Conservation (phyloP, 352 stramenopile genomes). For the Globisporangium barbulae region DNA sequence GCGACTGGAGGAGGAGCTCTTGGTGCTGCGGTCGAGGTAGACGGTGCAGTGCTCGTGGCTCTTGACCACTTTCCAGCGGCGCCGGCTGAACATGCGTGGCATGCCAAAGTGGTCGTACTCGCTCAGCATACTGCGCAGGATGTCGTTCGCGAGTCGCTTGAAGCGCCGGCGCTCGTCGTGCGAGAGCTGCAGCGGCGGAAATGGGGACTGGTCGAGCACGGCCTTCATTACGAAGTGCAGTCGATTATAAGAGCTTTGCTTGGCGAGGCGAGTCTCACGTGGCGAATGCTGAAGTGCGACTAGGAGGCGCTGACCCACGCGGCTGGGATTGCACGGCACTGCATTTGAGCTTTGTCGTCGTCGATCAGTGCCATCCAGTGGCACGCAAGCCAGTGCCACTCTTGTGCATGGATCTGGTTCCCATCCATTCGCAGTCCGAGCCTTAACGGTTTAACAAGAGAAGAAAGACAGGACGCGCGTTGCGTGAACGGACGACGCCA, state of each 20-base stretch:
- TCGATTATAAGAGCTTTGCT: not conserved
- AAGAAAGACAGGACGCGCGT: too few relatives aligned
- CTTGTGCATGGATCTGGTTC: too few relatives aligned
- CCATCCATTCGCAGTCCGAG: too few relatives aligned
- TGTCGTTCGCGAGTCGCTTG: conserved; percentile 4
- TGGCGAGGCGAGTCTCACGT: not conserved
- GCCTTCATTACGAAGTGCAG: conserved; percentile 10
- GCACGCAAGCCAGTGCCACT: too few relatives aligned
- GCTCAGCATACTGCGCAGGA: conserved; percentile 9
- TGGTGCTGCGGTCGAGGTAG: conserved; percentile 12
- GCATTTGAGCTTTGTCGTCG: too few relatives aligned
- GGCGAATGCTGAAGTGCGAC: conserved; percentile 5
- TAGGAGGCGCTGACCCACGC: too few relatives aligned
- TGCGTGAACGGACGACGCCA: too few relatives aligned
- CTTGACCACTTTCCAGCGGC: conserved; percentile 18
- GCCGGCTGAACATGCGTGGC: conserved; percentile 10
- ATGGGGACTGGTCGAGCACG: conserved; percentile 14
- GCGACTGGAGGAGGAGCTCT: not conserved
- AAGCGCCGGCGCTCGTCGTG: conserved; percentile 5
- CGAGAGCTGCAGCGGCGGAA: conserved; percentile 7
- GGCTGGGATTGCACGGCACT: too few relatives aligned
- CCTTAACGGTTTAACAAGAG: too few relatives aligned
- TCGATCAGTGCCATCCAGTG: too few relatives aligned
- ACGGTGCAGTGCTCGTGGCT: conserved; percentile 14
- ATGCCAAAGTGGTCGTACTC: conserved; percentile 16